Percentiles rank a stretch among this genome's conserved stretches.
phyloP scores from a whole-genome alignment of 2,329 filamentous ascomycete species.

The Atkinsonella texensis region DNA sequence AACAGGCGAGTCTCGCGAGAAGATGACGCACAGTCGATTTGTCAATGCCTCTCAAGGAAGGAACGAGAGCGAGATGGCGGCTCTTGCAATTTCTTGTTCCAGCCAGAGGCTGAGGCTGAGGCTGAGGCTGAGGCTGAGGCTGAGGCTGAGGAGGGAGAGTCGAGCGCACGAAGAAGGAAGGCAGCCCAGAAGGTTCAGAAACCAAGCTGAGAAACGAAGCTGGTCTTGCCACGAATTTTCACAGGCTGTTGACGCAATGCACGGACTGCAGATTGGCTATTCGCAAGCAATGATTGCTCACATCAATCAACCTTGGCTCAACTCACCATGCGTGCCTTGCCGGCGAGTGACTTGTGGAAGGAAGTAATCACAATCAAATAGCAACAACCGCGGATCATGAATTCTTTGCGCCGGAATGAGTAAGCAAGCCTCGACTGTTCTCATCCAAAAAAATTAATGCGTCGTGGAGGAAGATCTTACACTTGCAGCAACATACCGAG shows the following conservation, averaged over 20 bases:
- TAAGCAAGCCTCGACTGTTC: not conserved
- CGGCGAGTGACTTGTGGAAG: not conserved
- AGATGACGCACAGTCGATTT: slow-evolving; percentile 4
- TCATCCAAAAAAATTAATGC: not conserved
- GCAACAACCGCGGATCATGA: not conserved
- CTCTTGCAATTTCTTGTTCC: not conserved
- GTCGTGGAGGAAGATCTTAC: not conserved
- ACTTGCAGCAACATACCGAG: slow-evolving; percentile 2
- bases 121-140: too few relatives aligned
- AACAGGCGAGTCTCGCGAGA: slow-evolving; percentile 3
- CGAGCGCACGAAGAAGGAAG: too few relatives aligned
- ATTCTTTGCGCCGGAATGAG: not conserved
- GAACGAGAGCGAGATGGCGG: not conserved
- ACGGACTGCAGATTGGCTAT: not conserved
- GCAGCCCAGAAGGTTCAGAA: too few relatives aligned
- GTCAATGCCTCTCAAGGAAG: not conserved
- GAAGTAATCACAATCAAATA: slow-evolving; percentile 1
- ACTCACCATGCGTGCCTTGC: not conserved
- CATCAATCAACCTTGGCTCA: not conserved
- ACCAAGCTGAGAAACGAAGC: not conserved
- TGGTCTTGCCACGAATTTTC: not conserved
- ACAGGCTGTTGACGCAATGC: not conserved
- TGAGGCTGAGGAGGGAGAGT: too few relatives aligned
- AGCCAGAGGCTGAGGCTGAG: not conserved
- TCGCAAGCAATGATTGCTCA: not conserved